A percentile compares a stretch with the other conserved stretches of the same genome.
Evolutionary conservation across 306 rosid genomes (phyloP).

Genomic region (Vigna unguiculata): DNA sequence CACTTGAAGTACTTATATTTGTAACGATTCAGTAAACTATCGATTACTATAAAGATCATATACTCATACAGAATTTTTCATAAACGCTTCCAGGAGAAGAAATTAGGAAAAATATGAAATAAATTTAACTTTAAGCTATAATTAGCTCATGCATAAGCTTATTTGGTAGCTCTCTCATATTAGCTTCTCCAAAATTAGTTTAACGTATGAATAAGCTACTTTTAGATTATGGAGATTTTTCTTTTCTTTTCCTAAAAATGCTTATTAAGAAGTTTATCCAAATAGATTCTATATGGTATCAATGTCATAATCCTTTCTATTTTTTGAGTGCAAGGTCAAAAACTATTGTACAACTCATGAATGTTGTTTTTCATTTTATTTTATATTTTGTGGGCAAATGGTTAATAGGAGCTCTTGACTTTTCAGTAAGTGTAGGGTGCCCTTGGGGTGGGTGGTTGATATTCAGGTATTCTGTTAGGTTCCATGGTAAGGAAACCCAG

Average conservation of each 20-base stretch:
- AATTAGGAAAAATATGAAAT: too few relatives aligned
- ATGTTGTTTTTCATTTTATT: neutral
- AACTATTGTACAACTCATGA: constrained; percentile 22
- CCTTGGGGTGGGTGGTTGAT: neutral
- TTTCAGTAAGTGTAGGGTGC: neutral
- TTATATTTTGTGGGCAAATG: neutral
- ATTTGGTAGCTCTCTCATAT: too few relatives aligned
- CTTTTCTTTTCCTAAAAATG: too few relatives aligned
- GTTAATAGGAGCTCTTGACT: neutral
- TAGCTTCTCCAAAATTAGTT: too few relatives aligned
- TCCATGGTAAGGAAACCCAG: too few relatives aligned
- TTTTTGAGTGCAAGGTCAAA: constrained; percentile 18
- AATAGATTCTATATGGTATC: neutral
- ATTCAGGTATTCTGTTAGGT: neutral
- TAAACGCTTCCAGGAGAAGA: too few relatives aligned
- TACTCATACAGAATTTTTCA: neutral
- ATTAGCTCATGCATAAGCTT: too few relatives aligned
- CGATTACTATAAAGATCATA: constrained; percentile 22
- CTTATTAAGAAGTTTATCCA: too few relatives aligned
- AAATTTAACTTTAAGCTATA: too few relatives aligned
- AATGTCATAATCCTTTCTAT: constrained; percentile 15
- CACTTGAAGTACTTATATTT: neutral
- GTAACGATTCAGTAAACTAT: neutral
- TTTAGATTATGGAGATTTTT: too few relatives aligned
- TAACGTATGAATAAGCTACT: too few relatives aligned